Base-by-base conservation (phyloP, 2,329 filamentous ascomycete genomes). In the Fusarium euwallaceae region DNA sequence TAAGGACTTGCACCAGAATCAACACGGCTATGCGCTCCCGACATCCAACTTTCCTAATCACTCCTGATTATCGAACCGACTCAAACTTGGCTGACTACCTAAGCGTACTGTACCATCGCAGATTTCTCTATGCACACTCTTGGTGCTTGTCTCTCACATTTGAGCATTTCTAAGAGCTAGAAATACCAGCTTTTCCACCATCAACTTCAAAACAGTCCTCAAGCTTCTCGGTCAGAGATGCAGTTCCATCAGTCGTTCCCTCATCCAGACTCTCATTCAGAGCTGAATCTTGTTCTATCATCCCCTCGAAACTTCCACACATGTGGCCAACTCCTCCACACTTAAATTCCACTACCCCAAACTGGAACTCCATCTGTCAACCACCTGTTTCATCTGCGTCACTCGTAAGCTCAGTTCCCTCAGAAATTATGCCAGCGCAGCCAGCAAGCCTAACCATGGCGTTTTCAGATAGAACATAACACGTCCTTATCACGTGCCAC, bases 371-470 rank as follows among this genome's bases (percentile, higher is more conserved):
- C 45, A 66, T 27, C 24, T 6, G 1, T 53, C 60, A n/a, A 70
- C 17, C 10, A 11, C 22, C 3, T 36, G 5, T 22, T 10, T 43
- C 48, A 59, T 22, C 6, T n/a, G 4, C 27, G 3, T 63, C 51
- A 16, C n/a, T 17, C 60, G 39, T 41, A 5, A n/a, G 37, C 17
- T 64, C 43, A 12, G 51, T 39, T 45, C 10, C 39, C 16, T 51
- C 22, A 2, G 32, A 39, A 3, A 59, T 10, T 2, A 61, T 59
- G 14, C 37, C 41, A 2, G 39, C 11, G 9, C 14, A 70, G 22
- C 60, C 64, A 17, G 64, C 43, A 43, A 70, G 43, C 4, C 64
- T 24, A 6, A 24, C 11, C 68, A 68, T 58, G 8, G 41, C 45
- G 11, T 65, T 58, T 60, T 16, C 20, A 10, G 20, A 24, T 22